These are phyloP conservation scores for Termitomyces sp. DNA, from an alignment of 768 basidiomycete genomes.

Conservation along the genomic window DNA sequence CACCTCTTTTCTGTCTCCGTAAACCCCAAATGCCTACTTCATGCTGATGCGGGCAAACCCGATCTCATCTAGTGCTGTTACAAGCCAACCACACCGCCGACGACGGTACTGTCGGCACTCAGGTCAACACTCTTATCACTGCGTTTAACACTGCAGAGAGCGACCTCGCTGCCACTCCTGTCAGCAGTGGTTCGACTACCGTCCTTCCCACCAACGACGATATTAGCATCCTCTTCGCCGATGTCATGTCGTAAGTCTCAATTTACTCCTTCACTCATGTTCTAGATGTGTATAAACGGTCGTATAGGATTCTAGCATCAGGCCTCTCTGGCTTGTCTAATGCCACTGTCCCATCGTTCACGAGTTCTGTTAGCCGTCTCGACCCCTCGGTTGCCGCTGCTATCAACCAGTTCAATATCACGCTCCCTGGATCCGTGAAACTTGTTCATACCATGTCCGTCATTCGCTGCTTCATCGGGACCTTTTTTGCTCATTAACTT, in stretches of 20 bases:
- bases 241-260: slow-evolving; percentile 29
- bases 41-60: not conserved
- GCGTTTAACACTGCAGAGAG: slow-evolving; percentile 25
- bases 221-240: slow-evolving; percentile 29
- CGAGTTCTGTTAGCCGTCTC: slow-evolving; percentile 23
- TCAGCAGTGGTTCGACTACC: slow-evolving; percentile 32
- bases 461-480: not conserved
- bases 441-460: slow-evolving; percentile 33
- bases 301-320: slow-evolving; percentile 26
- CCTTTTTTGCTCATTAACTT: not conserved
- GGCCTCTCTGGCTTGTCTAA: slow-evolving; percentile 29
- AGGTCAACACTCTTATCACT: slow-evolving; percentile 26
- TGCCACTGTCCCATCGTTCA: slow-evolving; percentile 26
- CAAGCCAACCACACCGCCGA: slow-evolving; percentile 29
- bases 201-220: slow-evolving; percentile 33
- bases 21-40: not conserved
- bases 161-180: slow-evolving; percentile 22
- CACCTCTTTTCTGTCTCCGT: too few species aligned
- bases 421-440: slow-evolving; percentile 24
- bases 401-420: slow-evolving; percentile 28
- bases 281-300: not conserved
- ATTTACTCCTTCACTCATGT: not conserved
- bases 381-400: slow-evolving; percentile 29
- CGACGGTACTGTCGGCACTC: slow-evolving; percentile 28
- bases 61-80: slow-evolving; percentile 22